These are phyloP conservation scores for Globisporangium paddicum DNA, from an alignment of 352 stramenopile species.

Conservation along the genomic window DNA sequence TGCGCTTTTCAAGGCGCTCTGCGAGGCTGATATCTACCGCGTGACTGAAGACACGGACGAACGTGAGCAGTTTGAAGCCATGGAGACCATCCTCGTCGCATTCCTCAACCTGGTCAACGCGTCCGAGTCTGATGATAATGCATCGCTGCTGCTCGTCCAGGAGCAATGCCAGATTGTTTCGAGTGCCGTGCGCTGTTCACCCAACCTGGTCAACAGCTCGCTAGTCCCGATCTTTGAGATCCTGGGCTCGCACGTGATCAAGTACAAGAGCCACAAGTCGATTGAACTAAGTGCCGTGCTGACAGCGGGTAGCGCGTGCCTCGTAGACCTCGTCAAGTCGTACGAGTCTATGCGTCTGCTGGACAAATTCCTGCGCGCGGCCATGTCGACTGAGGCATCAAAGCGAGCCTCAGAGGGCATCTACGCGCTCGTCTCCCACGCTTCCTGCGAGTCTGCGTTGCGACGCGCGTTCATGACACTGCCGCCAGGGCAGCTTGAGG, in stretches of 20 bases:
- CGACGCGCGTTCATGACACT: conserved; percentile 68
- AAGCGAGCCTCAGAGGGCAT: conserved; percentile 26
- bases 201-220: conserved; percentile 70
- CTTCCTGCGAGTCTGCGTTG: conserved; percentile 39
- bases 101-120: conserved; percentile 30
- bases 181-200: conserved; percentile 61
- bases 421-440: conserved; percentile 41
- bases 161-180: conserved; percentile 47
- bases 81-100: conserved; percentile 67
- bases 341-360: conserved; percentile 86
- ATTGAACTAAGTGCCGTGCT: background rate
- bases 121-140: background rate
- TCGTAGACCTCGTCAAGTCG: conserved; percentile 59
- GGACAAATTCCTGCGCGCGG: conserved; percentile 45
- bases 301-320: conserved; percentile 23
- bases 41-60: conserved; percentile 84
- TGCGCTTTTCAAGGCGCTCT: conserved; percentile 61
- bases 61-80: conserved; percentile 71
- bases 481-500: conserved; percentile 69
- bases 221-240: conserved; percentile 58
- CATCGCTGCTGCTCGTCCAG: conserved; percentile 8
- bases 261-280: conserved; percentile 3
- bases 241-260: conserved; percentile 26
- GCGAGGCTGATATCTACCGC: conserved; percentile 72
- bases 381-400: conserved; percentile 21